Evolutionary conservation across 2,329 filamentous ascomycete genomes (phyloP).

Genomic region (Teratosphaeria zuluensis): DNA sequence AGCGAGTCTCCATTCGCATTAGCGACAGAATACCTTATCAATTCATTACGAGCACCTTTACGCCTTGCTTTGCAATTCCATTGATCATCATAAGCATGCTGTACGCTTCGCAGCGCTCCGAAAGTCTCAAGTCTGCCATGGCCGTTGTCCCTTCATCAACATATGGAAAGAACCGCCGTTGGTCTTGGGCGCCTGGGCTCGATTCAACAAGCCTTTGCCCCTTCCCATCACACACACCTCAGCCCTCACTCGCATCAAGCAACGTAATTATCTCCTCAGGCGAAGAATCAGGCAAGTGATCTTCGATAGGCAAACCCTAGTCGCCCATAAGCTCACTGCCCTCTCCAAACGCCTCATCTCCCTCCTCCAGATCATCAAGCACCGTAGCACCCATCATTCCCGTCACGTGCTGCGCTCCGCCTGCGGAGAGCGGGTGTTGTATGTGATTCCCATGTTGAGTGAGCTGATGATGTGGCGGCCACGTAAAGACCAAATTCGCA

Average conservation of each 20-base stretch:
- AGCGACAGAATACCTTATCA: neutral
- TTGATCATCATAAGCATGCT: neutral
- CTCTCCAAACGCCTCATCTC: conserved; percentile 35
- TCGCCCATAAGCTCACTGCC: conserved; percentile 35
- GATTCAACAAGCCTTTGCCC: neutral
- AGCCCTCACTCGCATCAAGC: neutral
- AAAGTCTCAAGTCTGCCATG: neutral
- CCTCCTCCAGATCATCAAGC: conserved; percentile 27
- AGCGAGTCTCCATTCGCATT: neutral
- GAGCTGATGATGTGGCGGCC: neutral
- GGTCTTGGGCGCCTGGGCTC: neutral
- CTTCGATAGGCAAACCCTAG: conserved; percentile 1
- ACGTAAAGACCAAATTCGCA: conserved; percentile 8
- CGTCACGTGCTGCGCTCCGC: conserved; percentile 25
- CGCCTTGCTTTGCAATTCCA: neutral
- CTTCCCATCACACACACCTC: neutral
- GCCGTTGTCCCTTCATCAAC: neutral
- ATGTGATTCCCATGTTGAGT: conserved; percentile 1
- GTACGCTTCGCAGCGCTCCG: neutral
- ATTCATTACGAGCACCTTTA: neutral
- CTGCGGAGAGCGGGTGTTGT: neutral
- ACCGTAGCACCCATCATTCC: conserved; percentile 29
- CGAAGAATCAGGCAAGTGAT: neutral
- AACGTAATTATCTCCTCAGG: neutral
- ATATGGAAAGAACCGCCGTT: neutral